Base-by-base conservation (phyloP, 2,329 filamentous ascomycete species). In the Fusarium bactridioides region DNA sequence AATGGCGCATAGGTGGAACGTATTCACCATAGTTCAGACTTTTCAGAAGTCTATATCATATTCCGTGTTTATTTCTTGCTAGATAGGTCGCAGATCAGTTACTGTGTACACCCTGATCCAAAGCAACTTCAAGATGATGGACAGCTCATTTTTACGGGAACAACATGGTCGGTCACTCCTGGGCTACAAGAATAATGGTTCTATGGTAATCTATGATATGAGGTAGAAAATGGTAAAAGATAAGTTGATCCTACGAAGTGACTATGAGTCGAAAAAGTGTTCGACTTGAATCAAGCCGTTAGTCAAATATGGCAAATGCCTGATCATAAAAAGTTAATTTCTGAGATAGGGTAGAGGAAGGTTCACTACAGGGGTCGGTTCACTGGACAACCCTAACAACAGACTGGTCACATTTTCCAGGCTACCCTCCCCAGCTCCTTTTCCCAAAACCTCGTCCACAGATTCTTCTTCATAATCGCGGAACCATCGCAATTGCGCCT, bases 61-160 rank as follows among this genome's bases (percentile, higher is more conserved):
- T 66, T 66, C 8, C 64, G 60, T n/a, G 27, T 66, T 16, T 63
- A 43, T 43, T 65, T 37, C 13, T 15, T 63, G 7, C 29, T 55
- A 0, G 35, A 65, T 11, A 9, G 41, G 2, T 18, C 6, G 3
- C 40, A 15, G 19, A 55, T 65, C 0, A 37, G 19, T 10, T 33
- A 63, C 25, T 43, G 48, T 23, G 40, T 48, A 1, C 55, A 63
- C 4, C 12, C 27, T 7, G 62, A 65, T 31, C 58, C 41, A 4
- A 40, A 55, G 18, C 11, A 16, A 1, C 15, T 55, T 10, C 6
- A 48, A 10, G 33, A 23, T 15, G 35, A 63, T 4, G 41, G 48
- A 0, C 12, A 11, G 23, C 58, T 65, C 6, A 4, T 63, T 3
- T 65, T 65, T 8, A 48, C 10, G 6, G 47, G 10, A 16, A 35